Evolutionary conservation across 495 filamentous ascomycete species (phyloP).

Genomic region (Aspergillus heteromorphus): DNA sequence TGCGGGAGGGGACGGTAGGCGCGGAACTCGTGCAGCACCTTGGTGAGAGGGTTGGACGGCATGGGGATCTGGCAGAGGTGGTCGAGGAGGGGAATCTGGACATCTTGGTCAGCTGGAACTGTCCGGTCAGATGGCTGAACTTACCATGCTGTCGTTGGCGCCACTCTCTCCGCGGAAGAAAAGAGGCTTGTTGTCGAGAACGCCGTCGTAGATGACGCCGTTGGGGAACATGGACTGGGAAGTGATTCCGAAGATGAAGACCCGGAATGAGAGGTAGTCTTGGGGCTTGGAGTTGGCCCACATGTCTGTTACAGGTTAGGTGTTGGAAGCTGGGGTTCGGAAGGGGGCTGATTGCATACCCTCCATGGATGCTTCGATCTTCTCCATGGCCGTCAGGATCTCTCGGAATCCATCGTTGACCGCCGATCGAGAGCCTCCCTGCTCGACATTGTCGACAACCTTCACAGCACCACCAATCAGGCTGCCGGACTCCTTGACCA

Average conservation of each 20-base stretch:
- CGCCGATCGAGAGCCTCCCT: slow-evolving; percentile 37
- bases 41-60: slow-evolving; percentile 78
- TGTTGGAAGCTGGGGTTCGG: slow-evolving; percentile 16
- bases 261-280: slow-evolving; percentile 77
- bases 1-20: slow-evolving; percentile 81
- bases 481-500: slow-evolving; percentile 72
- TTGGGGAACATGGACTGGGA: slow-evolving; percentile 86
- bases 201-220: slow-evolving; percentile 81
- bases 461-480: slow-evolving; percentile 64
- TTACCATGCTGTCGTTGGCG: slow-evolving; percentile 79
- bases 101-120: slow-evolving; percentile 5
- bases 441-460: slow-evolving; percentile 54
- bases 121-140: slow-evolving; percentile 2
- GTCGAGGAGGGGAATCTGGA: slow-evolving; percentile 76
- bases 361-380: slow-evolving; percentile 76
- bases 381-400: slow-evolving; percentile 57
- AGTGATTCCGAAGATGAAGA: slow-evolving; percentile 92
- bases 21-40: slow-evolving; percentile 80
- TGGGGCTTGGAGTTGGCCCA: slow-evolving; percentile 75
- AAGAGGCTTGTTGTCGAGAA: slow-evolving; percentile 61
- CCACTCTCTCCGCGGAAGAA: slow-evolving; percentile 83
- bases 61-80: slow-evolving; percentile 74
- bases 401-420: slow-evolving; percentile 62
- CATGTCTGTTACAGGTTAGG: slow-evolving; percentile 52
- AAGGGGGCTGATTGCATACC: too few relatives aligned